Percentiles rank a stretch among this genome's conserved stretches.
Conservation (phyloP, 495 filamentous ascomycete species). For the Beverwykella pulmonaria region DNA sequence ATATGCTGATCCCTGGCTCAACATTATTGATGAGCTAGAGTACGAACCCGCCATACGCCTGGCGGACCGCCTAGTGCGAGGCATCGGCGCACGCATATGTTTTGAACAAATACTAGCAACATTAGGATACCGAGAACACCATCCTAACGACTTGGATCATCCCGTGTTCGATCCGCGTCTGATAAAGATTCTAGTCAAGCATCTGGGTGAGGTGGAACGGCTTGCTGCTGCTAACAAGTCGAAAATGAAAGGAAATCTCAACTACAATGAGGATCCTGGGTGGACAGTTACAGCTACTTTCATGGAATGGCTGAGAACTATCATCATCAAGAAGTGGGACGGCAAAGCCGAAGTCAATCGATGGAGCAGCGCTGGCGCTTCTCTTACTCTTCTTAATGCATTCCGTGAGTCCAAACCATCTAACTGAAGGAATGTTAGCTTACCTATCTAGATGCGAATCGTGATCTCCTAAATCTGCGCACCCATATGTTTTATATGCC, state of each 20-base stretch:
- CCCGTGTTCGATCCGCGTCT: neutral
- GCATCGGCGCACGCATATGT: conserved; percentile 56
- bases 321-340: conserved; percentile 78
- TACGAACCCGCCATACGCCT: conserved; percentile 63
- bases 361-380: conserved; percentile 69
- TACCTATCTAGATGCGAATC: conserved; percentile 55
- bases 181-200: conserved; percentile 19
- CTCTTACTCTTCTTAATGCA: conserved; percentile 71
- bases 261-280: conserved; percentile 22
- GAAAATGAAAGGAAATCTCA: conserved; percentile 12
- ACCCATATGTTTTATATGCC: conserved; percentile 72
- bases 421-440: conserved; percentile 12
- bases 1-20: conserved; percentile 22
- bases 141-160: neutral
- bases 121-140: neutral
- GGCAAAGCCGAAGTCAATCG: conserved; percentile 68
- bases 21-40: conserved; percentile 58
- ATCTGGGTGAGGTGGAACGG: conserved; percentile 28
- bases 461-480: conserved; percentile 63
- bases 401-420: conserved; percentile 54
- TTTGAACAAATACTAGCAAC: conserved; percentile 57
- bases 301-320: conserved; percentile 77
- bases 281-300: conserved; percentile 44
- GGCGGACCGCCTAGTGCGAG: conserved; percentile 57
- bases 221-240: conserved; percentile 10